Evolutionary conservation across 768 basidiomycete genomes (phyloP).

Genomic region (Collybia sp.): DNA sequence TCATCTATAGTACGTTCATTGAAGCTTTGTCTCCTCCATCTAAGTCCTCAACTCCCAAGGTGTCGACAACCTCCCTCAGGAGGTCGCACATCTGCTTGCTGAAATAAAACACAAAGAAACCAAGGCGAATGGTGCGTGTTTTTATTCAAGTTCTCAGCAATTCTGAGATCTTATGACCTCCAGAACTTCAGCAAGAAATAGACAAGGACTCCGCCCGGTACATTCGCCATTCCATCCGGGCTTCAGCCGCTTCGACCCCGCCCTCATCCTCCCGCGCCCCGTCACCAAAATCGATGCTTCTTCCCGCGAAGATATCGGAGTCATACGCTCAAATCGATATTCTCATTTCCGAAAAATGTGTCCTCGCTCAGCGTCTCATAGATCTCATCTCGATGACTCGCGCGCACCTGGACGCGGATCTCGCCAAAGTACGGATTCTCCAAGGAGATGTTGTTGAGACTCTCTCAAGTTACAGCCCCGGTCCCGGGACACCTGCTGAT

Average conservation of each 20-base stretch:
- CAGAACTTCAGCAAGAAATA: slow-evolving; percentile 48
- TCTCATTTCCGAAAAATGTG: slow-evolving; percentile 41
- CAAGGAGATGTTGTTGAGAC: slow-evolving; percentile 39
- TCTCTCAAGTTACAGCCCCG: slow-evolving; percentile 8
- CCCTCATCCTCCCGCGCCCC: slow-evolving; percentile 27
- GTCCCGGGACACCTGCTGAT: slow-evolving; percentile 11
- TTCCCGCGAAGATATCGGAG: slow-evolving; percentile 39
- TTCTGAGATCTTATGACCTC: slow-evolving; percentile 2
- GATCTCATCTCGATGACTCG: slow-evolving; percentile 44
- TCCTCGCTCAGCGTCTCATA: slow-evolving; percentile 41
- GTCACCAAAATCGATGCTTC: slow-evolving; percentile 28
- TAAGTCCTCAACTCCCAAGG: slow-evolving; percentile 20
- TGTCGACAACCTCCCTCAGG: slow-evolving; percentile 50
- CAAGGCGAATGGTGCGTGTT: slow-evolving; percentile 33
- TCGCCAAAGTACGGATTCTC: slow-evolving; percentile 38
- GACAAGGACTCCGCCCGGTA: slow-evolving; percentile 44
- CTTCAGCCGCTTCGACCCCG: slow-evolving; percentile 17
- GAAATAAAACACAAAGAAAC: slow-evolving; percentile 47
- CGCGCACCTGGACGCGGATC: slow-evolving; percentile 45
- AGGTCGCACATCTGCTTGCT: slow-evolving; percentile 46
- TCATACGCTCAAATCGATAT: slow-evolving; percentile 41
- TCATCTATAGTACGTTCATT: slow-evolving; percentile 43
- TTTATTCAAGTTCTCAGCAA: not conserved
- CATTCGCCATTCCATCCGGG: slow-evolving; percentile 40
- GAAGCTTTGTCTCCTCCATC: not conserved